Conservation (phyloP, 164 flowering plant genomes). For the Sextonia rubra region DNA sequence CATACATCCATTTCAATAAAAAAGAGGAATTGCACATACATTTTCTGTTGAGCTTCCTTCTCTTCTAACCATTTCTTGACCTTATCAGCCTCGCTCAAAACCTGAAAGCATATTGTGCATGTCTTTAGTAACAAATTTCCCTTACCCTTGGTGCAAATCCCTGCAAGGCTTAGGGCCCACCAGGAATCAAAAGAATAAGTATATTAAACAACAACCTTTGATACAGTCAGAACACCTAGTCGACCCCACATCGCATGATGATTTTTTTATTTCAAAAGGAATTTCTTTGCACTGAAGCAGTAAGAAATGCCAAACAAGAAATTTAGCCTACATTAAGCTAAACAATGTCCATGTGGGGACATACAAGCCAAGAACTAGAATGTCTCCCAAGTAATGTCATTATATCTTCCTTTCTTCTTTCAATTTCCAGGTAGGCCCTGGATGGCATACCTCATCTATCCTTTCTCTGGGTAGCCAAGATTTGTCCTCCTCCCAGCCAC, state of each 20-base stretch:
- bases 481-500: constrained; percentile 74
- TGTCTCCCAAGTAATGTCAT: not conserved
- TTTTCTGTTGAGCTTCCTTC: constrained; percentile 77
- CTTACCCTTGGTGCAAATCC: not conserved
- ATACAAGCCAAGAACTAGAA: not conserved
- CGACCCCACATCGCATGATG: no score
- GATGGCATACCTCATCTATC: constrained; percentile 63
- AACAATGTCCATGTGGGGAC: not conserved
- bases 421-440: not conserved
- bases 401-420: not conserved
- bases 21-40: constrained; percentile 55
- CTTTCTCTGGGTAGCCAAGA: constrained; percentile 82
- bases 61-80: constrained; percentile 73
- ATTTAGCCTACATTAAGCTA: no score
- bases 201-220: no score
- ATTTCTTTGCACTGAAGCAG: no score
- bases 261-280: no score
- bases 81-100: constrained; percentile 53
- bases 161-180: not conserved
- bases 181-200: no score
- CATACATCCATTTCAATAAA: no score
- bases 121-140: not conserved
- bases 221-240: no score
- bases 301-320: not conserved
- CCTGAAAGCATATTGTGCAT: constrained; percentile 35